phyloP scores from a whole-genome alignment of 1,139 yeast genomes.

The Spencermartinsiella ligniputridi region DNA sequence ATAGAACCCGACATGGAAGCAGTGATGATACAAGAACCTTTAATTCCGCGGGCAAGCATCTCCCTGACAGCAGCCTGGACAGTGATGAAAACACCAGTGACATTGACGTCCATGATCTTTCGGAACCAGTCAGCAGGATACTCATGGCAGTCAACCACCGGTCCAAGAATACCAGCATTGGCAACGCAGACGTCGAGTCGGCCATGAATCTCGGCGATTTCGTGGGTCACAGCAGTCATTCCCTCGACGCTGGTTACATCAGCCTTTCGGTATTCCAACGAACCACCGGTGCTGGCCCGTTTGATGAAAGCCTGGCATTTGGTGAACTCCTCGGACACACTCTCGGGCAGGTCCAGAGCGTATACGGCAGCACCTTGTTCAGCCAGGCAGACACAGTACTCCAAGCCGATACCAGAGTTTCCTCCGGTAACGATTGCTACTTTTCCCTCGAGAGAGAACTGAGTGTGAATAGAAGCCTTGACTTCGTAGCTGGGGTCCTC shows the following conservation, averaged over 20 bases:
- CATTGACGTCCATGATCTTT: slow-evolving; percentile 44
- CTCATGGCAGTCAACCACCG: slow-evolving; percentile 40
- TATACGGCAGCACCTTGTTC: slow-evolving; percentile 40
- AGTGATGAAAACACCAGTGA: slow-evolving; percentile 50
- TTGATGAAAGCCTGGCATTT: slow-evolving; percentile 27
- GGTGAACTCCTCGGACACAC: slow-evolving; percentile 33
- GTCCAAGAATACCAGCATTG: slow-evolving; percentile 59
- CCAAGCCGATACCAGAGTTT: slow-evolving; percentile 39
- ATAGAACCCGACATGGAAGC: slow-evolving; percentile 57
- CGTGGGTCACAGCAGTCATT: slow-evolving; percentile 41
- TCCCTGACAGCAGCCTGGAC: slow-evolving; percentile 47
- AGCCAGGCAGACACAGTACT: slow-evolving; percentile 36
- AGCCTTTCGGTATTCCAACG: slow-evolving; percentile 44
- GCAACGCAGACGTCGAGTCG: slow-evolving; percentile 61
- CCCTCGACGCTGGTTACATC: slow-evolving; percentile 43
- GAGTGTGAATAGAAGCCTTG: slow-evolving; percentile 22
- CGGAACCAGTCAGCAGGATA: slow-evolving; percentile 43
- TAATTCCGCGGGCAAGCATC: slow-evolving; percentile 41
- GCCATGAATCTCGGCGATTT: slow-evolving; percentile 50
- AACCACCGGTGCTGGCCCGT: slow-evolving; percentile 32
- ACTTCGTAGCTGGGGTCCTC: slow-evolving; percentile 23
- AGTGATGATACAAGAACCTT: slow-evolving; percentile 51
- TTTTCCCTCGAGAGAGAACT: slow-evolving; percentile 38
- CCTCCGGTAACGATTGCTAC: slow-evolving; percentile 41
- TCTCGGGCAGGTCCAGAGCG: slow-evolving; percentile 30